Evolutionary conservation across 306 rosid genomes (phyloP).

Genomic region (Acacia confusa): DNA sequence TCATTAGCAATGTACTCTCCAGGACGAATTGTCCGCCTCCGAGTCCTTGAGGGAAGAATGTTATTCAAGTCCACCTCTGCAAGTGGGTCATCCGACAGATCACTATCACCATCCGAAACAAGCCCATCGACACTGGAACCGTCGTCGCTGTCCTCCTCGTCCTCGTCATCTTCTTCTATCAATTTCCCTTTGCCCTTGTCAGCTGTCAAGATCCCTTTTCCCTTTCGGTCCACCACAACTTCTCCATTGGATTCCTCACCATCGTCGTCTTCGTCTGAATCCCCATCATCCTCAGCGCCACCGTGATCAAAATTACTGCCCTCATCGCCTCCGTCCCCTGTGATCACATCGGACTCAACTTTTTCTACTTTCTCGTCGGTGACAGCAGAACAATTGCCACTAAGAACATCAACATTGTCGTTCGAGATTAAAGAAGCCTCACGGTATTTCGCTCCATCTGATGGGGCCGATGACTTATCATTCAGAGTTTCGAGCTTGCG

Average conservation of each 20-base stretch:
- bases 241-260: constrained; percentile 46
- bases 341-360: constrained; percentile 25
- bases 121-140: constrained; percentile 58
- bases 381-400: constrained; percentile 29
- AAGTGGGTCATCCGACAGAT: constrained; percentile 81
- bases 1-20: constrained; percentile 68
- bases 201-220: constrained; percentile 63
- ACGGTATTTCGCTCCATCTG: neutral
- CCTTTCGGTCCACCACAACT: constrained; percentile 62
- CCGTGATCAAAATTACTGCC: constrained; percentile 23
- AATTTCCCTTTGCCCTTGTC: constrained; percentile 87
- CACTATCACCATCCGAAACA: constrained; percentile 60
- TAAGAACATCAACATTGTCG: constrained; percentile 16
- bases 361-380: constrained; percentile 24
- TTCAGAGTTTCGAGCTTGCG: constrained; percentile 45
- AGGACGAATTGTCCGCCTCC: constrained; percentile 58
- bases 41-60: constrained; percentile 90
- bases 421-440: neutral
- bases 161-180: constrained; percentile 34
- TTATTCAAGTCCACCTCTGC: constrained; percentile 92
- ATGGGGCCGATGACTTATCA: constrained; percentile 2
- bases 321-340: constrained; percentile 24
- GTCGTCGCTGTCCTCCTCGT: constrained; percentile 23
- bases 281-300: neutral
- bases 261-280: constrained; percentile 27